Percentiles rank a stretch among this genome's conserved stretches.
phyloP scores from a whole-genome alignment of 805 yeast species.

The Teunomyces cretensis region DNA sequence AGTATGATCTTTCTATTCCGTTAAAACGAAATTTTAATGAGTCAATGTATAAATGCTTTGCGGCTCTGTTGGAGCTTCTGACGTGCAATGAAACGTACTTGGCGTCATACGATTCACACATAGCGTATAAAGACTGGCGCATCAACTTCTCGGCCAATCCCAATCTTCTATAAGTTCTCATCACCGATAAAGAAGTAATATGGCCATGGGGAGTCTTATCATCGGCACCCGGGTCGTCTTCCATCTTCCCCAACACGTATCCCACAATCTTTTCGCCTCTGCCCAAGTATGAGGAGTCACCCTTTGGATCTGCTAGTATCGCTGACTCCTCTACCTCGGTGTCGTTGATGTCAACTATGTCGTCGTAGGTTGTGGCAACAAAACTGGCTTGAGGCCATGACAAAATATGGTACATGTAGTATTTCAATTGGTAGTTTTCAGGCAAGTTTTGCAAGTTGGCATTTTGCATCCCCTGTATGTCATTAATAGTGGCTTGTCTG shows the following conservation, averaged over 20 bases:
- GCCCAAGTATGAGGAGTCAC: constrained; percentile 63
- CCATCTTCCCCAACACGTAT: constrained; percentile 94
- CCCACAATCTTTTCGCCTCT: constrained; percentile 88
- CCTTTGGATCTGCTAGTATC: constrained; percentile 40
- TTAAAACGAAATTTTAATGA: constrained; percentile 81
- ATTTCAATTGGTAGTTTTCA: constrained; percentile 89
- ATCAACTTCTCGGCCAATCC: constrained; percentile 91
- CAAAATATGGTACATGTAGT: constrained; percentile 88
- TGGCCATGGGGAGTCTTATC: constrained; percentile 87
- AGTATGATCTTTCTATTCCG: constrained; percentile 81
- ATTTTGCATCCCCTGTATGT: constrained; percentile 93
- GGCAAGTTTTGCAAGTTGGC: constrained; percentile 90
- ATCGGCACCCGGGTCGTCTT: constrained; percentile 80
- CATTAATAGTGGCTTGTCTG: constrained; percentile 82
- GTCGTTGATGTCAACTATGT: constrained; percentile 27
- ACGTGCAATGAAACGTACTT: constrained; percentile 89
- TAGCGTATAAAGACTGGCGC: constrained; percentile 78
- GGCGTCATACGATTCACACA: constrained; percentile 80
- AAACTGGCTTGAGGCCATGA: constrained; percentile 98
- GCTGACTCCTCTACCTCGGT: constrained; percentile 16
- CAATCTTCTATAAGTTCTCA: constrained; percentile 93
- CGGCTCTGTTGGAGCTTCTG: constrained; percentile 90
- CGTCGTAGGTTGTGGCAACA: constrained; percentile 82
- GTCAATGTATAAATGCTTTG: constrained; percentile 85
- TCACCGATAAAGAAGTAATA: constrained; percentile 88